Conservation (phyloP, 495 filamentous ascomycete genomes). For the Tuber melanosporum region DNA sequence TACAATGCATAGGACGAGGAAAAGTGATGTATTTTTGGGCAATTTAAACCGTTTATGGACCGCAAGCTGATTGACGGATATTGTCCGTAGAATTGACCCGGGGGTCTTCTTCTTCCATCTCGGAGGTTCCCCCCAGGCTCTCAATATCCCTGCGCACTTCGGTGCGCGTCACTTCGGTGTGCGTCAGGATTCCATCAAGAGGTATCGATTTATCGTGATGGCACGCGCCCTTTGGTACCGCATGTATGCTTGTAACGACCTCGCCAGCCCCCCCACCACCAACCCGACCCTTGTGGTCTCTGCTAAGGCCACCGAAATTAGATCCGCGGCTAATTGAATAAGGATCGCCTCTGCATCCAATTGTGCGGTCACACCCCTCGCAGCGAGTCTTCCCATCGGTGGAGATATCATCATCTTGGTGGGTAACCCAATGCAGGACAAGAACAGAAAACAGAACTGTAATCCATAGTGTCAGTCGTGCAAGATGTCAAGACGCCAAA, state of each 20-base stretch:
- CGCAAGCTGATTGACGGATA: conserved; percentile 12
- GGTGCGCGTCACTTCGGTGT: conserved; percentile 32
- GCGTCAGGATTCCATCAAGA: conserved; percentile 30
- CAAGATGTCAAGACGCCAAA: background rate
- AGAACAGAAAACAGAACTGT: conserved; percentile 41
- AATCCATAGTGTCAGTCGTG: background rate
- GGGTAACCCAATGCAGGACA: conserved; percentile 42
- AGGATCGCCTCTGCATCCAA: conserved; percentile 9
- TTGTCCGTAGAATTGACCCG: conserved; percentile 26
- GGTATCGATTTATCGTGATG: conserved; percentile 25
- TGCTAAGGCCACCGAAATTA: conserved; percentile 18
- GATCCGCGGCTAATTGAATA: conserved; percentile 28
- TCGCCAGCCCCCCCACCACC: conserved; percentile 15
- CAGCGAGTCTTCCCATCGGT: conserved; percentile 14
- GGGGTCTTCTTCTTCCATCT: conserved; percentile 14
- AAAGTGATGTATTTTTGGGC: background rate
- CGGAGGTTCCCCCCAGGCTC: conserved; percentile 25
- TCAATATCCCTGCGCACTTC: conserved; percentile 38
- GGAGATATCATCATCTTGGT: conserved; percentile 32
- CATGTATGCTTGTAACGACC: conserved; percentile 33
- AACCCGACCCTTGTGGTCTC: conserved; percentile 12
- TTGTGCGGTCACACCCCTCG: conserved; percentile 24
- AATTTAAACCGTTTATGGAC: background rate
- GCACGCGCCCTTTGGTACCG: conserved; percentile 12
- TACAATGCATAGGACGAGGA: background rate